A percentile compares a stretch with the other conserved stretches of the same genome.
These are phyloP conservation scores for Pestalotiopsis sp. DNA, from an alignment of 2,329 filamentous ascomycete species.

Conservation along the genomic window DNA sequence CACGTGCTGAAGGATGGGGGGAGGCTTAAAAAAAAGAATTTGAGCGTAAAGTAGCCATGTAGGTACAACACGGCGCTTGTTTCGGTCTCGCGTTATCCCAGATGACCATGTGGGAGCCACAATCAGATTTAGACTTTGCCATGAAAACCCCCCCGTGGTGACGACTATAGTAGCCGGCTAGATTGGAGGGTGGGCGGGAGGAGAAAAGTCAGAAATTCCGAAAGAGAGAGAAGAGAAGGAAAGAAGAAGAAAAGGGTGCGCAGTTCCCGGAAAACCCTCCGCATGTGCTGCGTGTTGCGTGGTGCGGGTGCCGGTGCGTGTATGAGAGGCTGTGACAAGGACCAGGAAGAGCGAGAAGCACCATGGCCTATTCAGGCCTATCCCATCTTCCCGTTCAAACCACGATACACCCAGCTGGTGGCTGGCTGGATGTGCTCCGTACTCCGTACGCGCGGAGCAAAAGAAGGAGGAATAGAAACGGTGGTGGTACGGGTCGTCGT, in stretches of 20 bases:
- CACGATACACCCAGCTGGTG: too few relatives aligned
- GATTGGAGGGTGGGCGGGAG: neutral
- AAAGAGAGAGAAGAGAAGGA: neutral
- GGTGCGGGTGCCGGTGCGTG: neutral
- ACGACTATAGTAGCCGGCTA: neutral
- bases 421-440: too few relatives aligned
- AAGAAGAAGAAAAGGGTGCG: neutral
- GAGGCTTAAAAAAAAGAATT: neutral
- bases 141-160: conserved; percentile 3
- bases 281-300: neutral
- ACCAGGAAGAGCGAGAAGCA: neutral
- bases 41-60: neutral
- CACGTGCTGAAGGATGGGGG: neutral
- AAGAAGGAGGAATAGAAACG: neutral
- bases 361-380: too few relatives aligned
- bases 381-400: too few relatives aligned
- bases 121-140: conserved; percentile 9
- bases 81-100: neutral
- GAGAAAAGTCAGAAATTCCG: too few relatives aligned
- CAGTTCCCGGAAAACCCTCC: neutral
- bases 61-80: neutral
- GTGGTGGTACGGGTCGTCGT: neutral
- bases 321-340: neutral
- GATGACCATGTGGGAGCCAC: conserved; percentile 14
- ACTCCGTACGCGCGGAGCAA: neutral